These are phyloP conservation scores for Xylariales sp. DNA, from an alignment of 2,329 filamentous ascomycete genomes.

Conservation along the genomic window DNA sequence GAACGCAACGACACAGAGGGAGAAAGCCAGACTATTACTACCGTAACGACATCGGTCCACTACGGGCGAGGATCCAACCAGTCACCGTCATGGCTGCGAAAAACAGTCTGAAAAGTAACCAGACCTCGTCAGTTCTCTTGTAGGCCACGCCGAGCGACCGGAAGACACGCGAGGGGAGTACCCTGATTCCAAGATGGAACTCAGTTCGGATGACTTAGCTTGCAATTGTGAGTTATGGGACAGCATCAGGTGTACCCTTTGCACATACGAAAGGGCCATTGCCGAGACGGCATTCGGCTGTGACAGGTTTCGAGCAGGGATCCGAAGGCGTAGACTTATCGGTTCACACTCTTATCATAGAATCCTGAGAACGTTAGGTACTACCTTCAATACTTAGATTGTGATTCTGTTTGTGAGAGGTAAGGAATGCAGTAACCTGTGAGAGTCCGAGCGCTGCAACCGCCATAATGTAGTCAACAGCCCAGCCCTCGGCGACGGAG, in stretches of 20 bases:
- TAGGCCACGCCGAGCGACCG: slow-evolving; percentile 74
- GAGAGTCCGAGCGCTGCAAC: slow-evolving; percentile 72
- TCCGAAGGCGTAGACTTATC: slow-evolving; percentile 76
- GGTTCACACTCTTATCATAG: slow-evolving; percentile 70
- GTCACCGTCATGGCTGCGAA: slow-evolving; percentile 85
- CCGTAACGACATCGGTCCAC: slow-evolving; percentile 50
- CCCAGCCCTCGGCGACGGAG: slow-evolving; percentile 70
- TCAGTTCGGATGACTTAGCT: slow-evolving; percentile 58
- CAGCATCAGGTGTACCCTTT: slow-evolving; percentile 74
- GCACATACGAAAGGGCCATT: slow-evolving; percentile 68
- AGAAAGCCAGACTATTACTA: slow-evolving; percentile 61
- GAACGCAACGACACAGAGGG: slow-evolving; percentile 61
- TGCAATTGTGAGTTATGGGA: slow-evolving; percentile 65
- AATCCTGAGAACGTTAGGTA: slow-evolving; percentile 74
- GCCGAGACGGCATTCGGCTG: slow-evolving; percentile 63
- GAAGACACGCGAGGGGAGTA: slow-evolving; percentile 76
- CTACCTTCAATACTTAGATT: slow-evolving; percentile 69
- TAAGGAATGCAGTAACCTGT: slow-evolving; percentile 73
- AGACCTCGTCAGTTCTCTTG: slow-evolving; percentile 70
- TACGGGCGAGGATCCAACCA: no score
- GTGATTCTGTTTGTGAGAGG: slow-evolving; percentile 79
- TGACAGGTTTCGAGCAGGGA: slow-evolving; percentile 76
- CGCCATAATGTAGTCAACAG: slow-evolving; percentile 83
- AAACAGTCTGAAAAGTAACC: slow-evolving; percentile 41
- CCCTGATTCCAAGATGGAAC: slow-evolving; percentile 68